Base-by-base conservation (phyloP, 495 filamentous ascomycete species). In the Aspergillus biplanus region DNA sequence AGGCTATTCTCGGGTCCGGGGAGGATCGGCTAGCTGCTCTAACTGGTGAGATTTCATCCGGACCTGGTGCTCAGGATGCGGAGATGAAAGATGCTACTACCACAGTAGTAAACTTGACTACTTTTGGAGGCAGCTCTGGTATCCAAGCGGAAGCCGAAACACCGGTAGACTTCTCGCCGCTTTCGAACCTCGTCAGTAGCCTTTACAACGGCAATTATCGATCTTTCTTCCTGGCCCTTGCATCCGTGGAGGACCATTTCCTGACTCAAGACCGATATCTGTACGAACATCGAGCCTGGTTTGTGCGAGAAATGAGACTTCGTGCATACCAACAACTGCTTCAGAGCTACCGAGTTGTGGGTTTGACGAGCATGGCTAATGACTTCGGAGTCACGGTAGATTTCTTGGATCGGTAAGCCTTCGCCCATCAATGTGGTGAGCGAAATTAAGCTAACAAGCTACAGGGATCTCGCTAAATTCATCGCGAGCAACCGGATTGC, bases 301-400 rank as follows among this genome's bases (percentile, higher is more conserved):
- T 92, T 75, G 92, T 98, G 61, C 90, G 95, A 35, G 95, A 99
- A 81, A 99, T 98, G 95, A 88, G 95, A 60, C 86, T 97, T 52
- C 87, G 93, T 58, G 94, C 91, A 44, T 99, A 99, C 75, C 90
- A 95, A 76, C 95, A 99, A 78, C 85, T 99, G 32, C 85, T 99
- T n/a, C 93, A 97, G 79, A 95, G 91, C 72, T 99, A 99, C 75
- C 89, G 93, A 35, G 92, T 98, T n/a, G 95, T 99, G 18, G 92
- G 92, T 7, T 80, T 99, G 69, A 88, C 88, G 72, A 97, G 89
- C 81, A 99, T 99, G 94, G 95, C 95, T 15, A 89, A 85, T 53
- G 92, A 95, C 72, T 99, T 99, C 78, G 95, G 95, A 27, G 92
- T 99, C 56, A 92, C 91, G 5, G 92, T 98, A 8, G 96, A 98